These are phyloP conservation scores for Lithospermum erythrorhizon DNA, from an alignment of 257 asterid genomes.

Conservation along the genomic window DNA sequence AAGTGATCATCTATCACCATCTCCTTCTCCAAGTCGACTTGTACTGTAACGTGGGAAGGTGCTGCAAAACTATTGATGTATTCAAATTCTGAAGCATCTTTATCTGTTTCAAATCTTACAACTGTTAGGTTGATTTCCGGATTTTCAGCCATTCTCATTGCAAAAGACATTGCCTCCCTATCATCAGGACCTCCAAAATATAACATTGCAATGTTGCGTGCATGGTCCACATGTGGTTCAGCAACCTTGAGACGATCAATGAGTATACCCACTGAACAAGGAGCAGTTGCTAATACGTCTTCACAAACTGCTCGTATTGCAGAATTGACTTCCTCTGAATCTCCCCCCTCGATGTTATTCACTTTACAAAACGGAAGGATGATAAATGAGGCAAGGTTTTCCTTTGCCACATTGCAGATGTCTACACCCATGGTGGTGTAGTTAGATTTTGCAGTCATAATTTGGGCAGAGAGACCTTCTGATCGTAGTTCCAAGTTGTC, in stretches of 20 bases:
- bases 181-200: conserved; percentile 84
- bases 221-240: conserved; percentile 16
- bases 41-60: conserved; percentile 26
- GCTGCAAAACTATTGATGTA: conserved; percentile 4
- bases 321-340: conserved; percentile 60
- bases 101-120: conserved; percentile 48
- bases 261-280: conserved; percentile 82
- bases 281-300: conserved; percentile 53
- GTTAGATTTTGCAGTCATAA: conserved; percentile 51
- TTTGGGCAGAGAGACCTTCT: conserved; percentile 54
- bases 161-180: conserved; percentile 67
- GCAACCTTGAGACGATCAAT: conserved; percentile 40
- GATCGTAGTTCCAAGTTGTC: conserved; percentile 69
- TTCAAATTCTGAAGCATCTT: conserved; percentile 14
- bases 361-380: conserved; percentile 63
- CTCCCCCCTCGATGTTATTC: conserved; percentile 31
- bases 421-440: conserved; percentile 69
- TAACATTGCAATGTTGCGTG: conserved; percentile 38
- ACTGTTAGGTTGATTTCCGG: conserved; percentile 34
- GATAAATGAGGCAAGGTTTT: conserved; percentile 49
- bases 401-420: conserved; percentile 60
- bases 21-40: conserved; percentile 23
- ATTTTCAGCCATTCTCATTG: conserved; percentile 62
- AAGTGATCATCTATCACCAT: conserved; percentile 44
- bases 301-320: conserved; percentile 54